Evolutionary conservation across 805 yeast species (phyloP).

Genomic region (Torulaspora maleeae): DNA sequence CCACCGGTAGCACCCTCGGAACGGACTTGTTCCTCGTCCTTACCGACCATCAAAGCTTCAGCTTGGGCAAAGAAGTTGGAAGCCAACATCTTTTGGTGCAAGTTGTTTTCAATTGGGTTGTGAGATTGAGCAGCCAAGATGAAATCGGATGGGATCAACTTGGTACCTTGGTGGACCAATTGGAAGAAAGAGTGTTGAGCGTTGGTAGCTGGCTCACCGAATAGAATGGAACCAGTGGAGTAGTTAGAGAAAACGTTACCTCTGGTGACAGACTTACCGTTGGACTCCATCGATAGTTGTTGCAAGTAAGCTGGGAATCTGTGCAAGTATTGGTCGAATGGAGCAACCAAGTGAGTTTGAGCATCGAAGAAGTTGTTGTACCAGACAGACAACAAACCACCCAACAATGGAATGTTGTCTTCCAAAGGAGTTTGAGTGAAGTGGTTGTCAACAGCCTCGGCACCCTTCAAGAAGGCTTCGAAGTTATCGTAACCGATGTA

Average conservation of each 20-base stretch:
- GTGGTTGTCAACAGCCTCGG: slow-evolving; percentile 94
- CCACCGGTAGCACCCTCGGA: slow-evolving; percentile 85
- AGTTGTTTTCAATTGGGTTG: slow-evolving; percentile 90
- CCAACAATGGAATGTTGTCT: slow-evolving; percentile 86
- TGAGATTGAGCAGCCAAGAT: slow-evolving; percentile 96
- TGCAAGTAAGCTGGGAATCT: slow-evolving; percentile 99
- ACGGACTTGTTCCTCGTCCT: slow-evolving; percentile 75
- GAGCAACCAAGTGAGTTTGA: slow-evolving; percentile 96
- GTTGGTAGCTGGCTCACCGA: slow-evolving; percentile 98
- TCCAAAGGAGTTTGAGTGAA: slow-evolving; percentile 79
- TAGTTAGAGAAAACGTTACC: slow-evolving; percentile 86
- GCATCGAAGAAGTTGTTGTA: slow-evolving; percentile 98
- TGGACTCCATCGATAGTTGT: slow-evolving; percentile 98
- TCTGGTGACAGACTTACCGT: slow-evolving; percentile 96
- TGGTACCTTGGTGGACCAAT: slow-evolving; percentile 98
- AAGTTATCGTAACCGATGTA: slow-evolving; percentile 96
- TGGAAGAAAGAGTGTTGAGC: slow-evolving; percentile 99
- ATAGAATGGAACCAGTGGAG: slow-evolving; percentile 91
- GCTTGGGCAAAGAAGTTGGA: slow-evolving; percentile 98
- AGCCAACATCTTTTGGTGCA: slow-evolving; percentile 98
- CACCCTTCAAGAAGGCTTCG: slow-evolving; percentile 89
- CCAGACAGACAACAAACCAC: slow-evolving; percentile 95
- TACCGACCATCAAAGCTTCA: slow-evolving; percentile 96
- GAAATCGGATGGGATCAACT: slow-evolving; percentile 94
- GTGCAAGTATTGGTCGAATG: slow-evolving; percentile 97